phyloP scores from a whole-genome alignment of 352 stramenopile species.

The Pythium plurisporium region DNA sequence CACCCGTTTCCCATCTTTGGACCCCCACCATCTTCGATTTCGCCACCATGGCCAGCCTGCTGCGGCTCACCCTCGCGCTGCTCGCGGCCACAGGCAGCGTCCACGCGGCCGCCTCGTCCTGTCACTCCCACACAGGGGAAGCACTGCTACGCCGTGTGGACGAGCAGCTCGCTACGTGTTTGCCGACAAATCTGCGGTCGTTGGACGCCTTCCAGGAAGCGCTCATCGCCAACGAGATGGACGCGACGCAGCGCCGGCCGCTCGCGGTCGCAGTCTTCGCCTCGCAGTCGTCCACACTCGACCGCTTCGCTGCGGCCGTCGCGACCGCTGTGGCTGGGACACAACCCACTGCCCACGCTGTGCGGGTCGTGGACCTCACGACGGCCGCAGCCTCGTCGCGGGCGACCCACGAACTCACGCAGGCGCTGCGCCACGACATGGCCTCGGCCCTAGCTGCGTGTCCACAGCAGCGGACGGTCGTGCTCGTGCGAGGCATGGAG shows the following conservation, averaged over 20 bases:
- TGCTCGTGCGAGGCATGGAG: slow-evolving; percentile 51
- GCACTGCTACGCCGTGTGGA: slow-evolving; percentile 44
- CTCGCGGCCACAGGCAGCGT: not conserved
- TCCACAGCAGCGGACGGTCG: slow-evolving; percentile 43
- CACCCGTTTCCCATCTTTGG: not conserved
- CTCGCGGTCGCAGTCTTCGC: slow-evolving; percentile 55
- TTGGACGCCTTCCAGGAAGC: slow-evolving; percentile 39
- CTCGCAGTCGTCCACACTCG: slow-evolving; percentile 32
- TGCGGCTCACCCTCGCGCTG: not conserved
- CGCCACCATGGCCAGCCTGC: no score
- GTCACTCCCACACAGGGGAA: slow-evolving; percentile 21
- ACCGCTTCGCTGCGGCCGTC: slow-evolving; percentile 29
- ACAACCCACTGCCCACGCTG: not conserved
- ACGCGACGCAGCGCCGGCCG: slow-evolving; percentile 31
- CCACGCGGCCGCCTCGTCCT: not conserved
- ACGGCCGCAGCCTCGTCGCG: slow-evolving; percentile 17
- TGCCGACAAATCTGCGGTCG: slow-evolving; percentile 22
- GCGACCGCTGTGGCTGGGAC: slow-evolving; percentile 25
- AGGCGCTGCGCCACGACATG: slow-evolving; percentile 37
- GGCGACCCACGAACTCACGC: slow-evolving; percentile 48
- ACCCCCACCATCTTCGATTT: not conserved
- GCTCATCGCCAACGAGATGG: slow-evolving; percentile 49
- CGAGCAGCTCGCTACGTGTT: slow-evolving; percentile 25
- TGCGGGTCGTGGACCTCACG: slow-evolving; percentile 26
- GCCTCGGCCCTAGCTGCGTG: slow-evolving; percentile 31